These are phyloP conservation scores for Capsella rubella DNA, from an alignment of 441 rosid species.

Conservation along the genomic window DNA sequence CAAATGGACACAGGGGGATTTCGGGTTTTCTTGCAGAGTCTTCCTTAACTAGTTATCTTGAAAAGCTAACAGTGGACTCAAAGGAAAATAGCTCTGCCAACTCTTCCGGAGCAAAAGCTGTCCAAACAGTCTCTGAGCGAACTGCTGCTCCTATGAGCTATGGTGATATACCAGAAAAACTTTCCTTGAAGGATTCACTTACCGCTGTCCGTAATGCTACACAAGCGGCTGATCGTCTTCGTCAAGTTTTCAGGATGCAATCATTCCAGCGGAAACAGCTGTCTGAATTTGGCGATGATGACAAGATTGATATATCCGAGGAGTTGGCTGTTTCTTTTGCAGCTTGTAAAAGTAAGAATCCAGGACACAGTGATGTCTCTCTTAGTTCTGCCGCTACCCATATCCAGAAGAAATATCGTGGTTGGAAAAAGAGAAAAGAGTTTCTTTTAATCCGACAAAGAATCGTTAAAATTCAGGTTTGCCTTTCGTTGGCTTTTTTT, in stretches of 20 bases:
- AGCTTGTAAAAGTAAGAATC: slow-evolving; percentile 56
- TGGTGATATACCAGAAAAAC: slow-evolving; percentile 62
- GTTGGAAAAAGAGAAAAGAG: slow-evolving; percentile 91
- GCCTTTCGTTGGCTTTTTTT: slow-evolving; percentile 6
- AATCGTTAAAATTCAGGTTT: slow-evolving; percentile 91
- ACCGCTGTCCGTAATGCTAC: slow-evolving; percentile 93
- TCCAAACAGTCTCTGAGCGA: slow-evolving; percentile 76
- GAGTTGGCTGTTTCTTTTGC: slow-evolving; percentile 67
- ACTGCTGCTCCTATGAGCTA: slow-evolving; percentile 60
- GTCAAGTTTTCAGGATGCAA: slow-evolving; percentile 89
- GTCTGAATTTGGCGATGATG: slow-evolving; percentile 50
- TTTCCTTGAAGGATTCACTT: slow-evolving; percentile 82
- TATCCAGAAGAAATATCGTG: slow-evolving; percentile 91
- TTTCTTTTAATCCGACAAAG: slow-evolving; percentile 77
- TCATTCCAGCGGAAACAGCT: slow-evolving; percentile 86
- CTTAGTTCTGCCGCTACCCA: slow-evolving; percentile 77
- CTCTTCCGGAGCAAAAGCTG: slow-evolving; percentile 56
- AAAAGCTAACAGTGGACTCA: slow-evolving; percentile 61
- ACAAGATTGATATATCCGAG: slow-evolving; percentile 54
- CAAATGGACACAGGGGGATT: slow-evolving; percentile 91
- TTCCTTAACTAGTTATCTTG: slow-evolving; percentile 68
- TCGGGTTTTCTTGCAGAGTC: slow-evolving; percentile 96
- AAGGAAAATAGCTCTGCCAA: slow-evolving; percentile 50
- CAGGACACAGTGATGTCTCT: slow-evolving; percentile 53
- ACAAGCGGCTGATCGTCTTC: slow-evolving; percentile 91